Percentiles rank a stretch among this genome's conserved stretches.
phyloP scores from a whole-genome alignment of 768 basidiomycete species.

The Scleroderma bovista region DNA sequence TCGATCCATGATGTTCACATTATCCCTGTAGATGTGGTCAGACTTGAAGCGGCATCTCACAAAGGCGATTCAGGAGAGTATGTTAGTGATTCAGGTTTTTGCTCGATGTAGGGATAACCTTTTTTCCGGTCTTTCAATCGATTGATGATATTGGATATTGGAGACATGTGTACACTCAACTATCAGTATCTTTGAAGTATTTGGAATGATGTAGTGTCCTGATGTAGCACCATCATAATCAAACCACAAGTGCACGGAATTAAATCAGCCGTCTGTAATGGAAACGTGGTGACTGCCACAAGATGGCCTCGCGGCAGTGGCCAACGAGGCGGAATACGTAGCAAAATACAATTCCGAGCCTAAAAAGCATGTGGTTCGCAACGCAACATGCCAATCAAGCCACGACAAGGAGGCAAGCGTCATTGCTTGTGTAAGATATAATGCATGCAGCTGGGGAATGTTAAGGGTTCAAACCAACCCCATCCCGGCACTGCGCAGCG shows the following conservation, averaged over 20 bases:
- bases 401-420: conserved; percentile 22
- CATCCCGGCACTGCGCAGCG: conserved; percentile 4
- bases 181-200: not conserved
- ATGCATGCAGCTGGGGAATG: conserved; percentile 11
- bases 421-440: conserved; percentile 26
- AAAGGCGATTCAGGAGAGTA: conserved; percentile 38
- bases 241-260: not conserved
- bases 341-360: conserved; percentile 16
- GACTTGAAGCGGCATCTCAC: conserved; percentile 40
- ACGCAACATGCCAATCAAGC: conserved; percentile 28
- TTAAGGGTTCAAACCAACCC: conserved; percentile 11
- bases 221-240: not conserved
- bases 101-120: conserved; percentile 29
- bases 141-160: conserved; percentile 1
- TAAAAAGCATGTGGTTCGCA: conserved; percentile 8
- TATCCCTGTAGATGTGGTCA: conserved; percentile 37
- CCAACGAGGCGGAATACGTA: conserved; percentile 27
- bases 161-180: not conserved
- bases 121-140: not conserved
- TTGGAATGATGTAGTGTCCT: not conserved
- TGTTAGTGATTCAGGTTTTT: conserved; percentile 46
- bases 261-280: not conserved
- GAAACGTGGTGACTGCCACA: conserved; percentile 27
- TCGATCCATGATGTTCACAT: conserved; percentile 12
- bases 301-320: conserved; percentile 6